Evolutionary conservation across 371 early-diverging fungal species (phyloP).

Genomic region (Mortierella sp.): DNA sequence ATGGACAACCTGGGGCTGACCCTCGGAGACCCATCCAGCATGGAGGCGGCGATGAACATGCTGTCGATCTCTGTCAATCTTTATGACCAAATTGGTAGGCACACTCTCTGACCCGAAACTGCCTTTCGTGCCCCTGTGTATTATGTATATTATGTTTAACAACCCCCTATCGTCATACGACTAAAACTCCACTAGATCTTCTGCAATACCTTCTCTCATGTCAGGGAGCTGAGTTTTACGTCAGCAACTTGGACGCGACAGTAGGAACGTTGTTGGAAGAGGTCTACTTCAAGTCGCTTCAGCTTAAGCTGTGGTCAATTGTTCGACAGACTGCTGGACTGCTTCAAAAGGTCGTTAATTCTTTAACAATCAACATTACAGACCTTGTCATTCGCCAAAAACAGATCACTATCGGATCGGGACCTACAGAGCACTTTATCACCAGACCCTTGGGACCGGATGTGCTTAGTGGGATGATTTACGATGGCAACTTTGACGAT

Average conservation of each 20-base stretch:
- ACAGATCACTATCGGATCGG: slow-evolving; percentile 84
- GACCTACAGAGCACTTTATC: slow-evolving; percentile 73
- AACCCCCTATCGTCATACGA: too few relatives aligned
- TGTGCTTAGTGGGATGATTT: slow-evolving; percentile 73
- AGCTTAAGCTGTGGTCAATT: slow-evolving; percentile 82
- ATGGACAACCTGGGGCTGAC: slow-evolving; percentile 70
- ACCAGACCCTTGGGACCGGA: slow-evolving; percentile 76
- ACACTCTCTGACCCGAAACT: too few relatives aligned
- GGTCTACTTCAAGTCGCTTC: slow-evolving; percentile 82
- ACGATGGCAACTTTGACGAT: slow-evolving; percentile 70
- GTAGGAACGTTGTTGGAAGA: slow-evolving; percentile 80
- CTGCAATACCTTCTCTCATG: slow-evolving; percentile 86
- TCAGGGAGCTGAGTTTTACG: slow-evolving; percentile 65
- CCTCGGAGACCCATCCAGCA: slow-evolving; percentile 73
- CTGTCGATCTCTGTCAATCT: slow-evolving; percentile 77
- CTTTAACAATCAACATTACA: slow-evolving; percentile 83
- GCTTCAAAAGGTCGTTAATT: slow-evolving; percentile 78
- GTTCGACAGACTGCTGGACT: slow-evolving; percentile 89
- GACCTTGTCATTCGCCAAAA: slow-evolving; percentile 87
- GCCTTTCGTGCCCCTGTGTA: too few relatives aligned
- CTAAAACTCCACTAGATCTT: too few relatives aligned
- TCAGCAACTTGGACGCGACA: slow-evolving; percentile 65
- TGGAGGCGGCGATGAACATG: slow-evolving; percentile 71
- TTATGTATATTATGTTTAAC: too few relatives aligned
- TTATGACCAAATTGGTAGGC: slow-evolving; percentile 79